A percentile compares a stretch with the other conserved stretches of the same genome.
These are phyloP conservation scores for Suillus weaverae DNA, from an alignment of 768 basidiomycete species.

Conservation along the genomic window DNA sequence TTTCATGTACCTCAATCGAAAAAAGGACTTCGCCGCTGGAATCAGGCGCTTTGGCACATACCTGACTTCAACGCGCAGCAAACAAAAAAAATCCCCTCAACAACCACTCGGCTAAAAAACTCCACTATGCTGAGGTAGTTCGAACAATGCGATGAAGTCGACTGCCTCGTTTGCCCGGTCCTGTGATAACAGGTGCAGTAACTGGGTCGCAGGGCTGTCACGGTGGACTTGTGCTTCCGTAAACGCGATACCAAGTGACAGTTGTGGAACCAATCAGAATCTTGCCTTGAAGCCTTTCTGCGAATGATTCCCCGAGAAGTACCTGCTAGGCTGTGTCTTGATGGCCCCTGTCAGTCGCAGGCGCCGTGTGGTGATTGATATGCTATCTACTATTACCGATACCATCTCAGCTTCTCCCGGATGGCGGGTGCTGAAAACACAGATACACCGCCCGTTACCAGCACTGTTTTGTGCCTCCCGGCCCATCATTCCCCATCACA, in stretches of 20 bases:
- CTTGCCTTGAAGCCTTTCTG: background rate
- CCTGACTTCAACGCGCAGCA: background rate
- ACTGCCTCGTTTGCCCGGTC: background rate
- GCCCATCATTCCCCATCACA: constrained; percentile 6
- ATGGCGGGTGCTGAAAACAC: background rate
- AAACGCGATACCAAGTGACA: background rate
- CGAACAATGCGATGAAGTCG: background rate
- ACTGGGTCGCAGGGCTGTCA: background rate
- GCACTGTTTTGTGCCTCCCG: background rate
- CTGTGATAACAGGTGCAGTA: background rate
- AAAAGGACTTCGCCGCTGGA: background rate
- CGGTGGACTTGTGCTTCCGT: background rate
- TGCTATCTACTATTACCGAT: background rate
- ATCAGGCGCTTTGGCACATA: background rate
- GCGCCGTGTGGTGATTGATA: background rate
- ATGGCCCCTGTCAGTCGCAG: background rate
- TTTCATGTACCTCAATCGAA: background rate
- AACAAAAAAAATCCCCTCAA: too few relatives aligned
- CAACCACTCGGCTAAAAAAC: too few relatives aligned
- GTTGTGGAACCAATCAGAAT: background rate
- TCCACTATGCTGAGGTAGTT: background rate
- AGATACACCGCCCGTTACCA: constrained; percentile 14
- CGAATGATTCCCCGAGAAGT: background rate
- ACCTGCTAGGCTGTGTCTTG: background rate
- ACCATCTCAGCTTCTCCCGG: background rate